Evolutionary conservation across 495 filamentous ascomycete genomes (phyloP).

Genomic region (Tuber aestivum): DNA sequence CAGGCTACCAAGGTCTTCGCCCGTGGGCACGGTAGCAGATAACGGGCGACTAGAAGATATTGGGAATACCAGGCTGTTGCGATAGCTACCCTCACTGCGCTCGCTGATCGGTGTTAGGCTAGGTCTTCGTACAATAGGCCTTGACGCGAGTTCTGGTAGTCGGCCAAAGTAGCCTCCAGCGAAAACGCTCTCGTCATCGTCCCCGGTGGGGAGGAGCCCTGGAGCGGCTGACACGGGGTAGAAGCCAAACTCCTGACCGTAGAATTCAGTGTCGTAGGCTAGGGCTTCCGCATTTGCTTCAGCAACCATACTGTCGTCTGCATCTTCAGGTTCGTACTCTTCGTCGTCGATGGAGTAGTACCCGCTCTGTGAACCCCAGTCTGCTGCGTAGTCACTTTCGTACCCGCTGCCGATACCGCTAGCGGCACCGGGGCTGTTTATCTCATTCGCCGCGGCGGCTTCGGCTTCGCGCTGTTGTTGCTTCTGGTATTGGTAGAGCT

Average conservation of each 20-base stretch:
- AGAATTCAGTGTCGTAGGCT: slow-evolving; percentile 86
- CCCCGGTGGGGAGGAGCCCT: slow-evolving; percentile 37
- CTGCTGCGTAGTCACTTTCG: slow-evolving; percentile 27
- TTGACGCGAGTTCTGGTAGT: slow-evolving; percentile 57
- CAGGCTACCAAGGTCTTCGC: not conserved
- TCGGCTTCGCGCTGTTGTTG: slow-evolving; percentile 40
- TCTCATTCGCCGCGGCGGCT: slow-evolving; percentile 16
- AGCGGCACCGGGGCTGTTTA: slow-evolving; percentile 8
- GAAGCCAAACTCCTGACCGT: slow-evolving; percentile 97
- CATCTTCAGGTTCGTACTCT: slow-evolving; percentile 54
- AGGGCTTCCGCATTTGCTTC: slow-evolving; percentile 91
- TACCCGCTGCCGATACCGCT: slow-evolving; percentile 14
- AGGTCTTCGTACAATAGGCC: slow-evolving; percentile 73
- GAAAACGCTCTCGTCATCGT: slow-evolving; percentile 33
- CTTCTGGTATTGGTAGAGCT: slow-evolving; percentile 39
- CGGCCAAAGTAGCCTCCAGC: slow-evolving; percentile 88
- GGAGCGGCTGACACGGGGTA: slow-evolving; percentile 61
- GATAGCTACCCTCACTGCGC: slow-evolving; percentile 88
- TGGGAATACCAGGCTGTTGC: slow-evolving; percentile 63
- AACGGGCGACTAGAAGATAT: not conserved
- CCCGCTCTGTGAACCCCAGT: slow-evolving; percentile 32
- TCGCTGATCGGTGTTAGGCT: slow-evolving; percentile 95
- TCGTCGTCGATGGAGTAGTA: slow-evolving; percentile 48
- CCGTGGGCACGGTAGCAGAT: not conserved
- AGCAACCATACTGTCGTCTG: slow-evolving; percentile 85